These are phyloP conservation scores for Lepidium aucheri DNA, from an alignment of 345 rosid genomes.

Conservation along the genomic window DNA sequence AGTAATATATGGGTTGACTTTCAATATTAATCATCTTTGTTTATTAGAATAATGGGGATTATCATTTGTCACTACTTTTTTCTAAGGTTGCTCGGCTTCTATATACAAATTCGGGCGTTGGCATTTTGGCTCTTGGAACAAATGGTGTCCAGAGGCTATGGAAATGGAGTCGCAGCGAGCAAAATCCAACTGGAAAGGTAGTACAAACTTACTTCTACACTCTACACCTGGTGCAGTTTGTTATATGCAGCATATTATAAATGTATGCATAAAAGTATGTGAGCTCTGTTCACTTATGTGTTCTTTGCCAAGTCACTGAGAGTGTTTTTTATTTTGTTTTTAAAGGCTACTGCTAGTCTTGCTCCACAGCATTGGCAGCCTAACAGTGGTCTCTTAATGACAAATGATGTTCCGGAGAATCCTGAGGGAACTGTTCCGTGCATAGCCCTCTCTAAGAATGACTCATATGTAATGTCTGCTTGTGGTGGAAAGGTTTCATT, in stretches of 20 bases:
- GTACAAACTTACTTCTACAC: neutral
- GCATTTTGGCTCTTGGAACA: conserved; percentile 39
- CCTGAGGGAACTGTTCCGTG: conserved; percentile 46
- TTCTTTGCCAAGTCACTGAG: neutral
- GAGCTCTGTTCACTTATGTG: neutral
- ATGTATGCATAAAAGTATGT: neutral
- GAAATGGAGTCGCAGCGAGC: conserved; percentile 51
- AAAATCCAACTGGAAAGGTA: conserved; percentile 47
- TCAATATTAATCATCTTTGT: neutral
- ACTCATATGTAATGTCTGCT: conserved; percentile 59
- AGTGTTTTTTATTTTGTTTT: neutral
- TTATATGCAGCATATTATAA: neutral
- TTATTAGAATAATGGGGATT: neutral
- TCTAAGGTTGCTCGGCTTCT: conserved; percentile 47
- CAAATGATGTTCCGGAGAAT: conserved; percentile 62
- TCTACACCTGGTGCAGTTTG: neutral
- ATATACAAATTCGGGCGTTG: conserved; percentile 46
- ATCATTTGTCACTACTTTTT: neutral
- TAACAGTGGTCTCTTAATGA: conserved; percentile 62
- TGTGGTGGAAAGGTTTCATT: conserved; percentile 49
- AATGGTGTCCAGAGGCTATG: conserved; percentile 50
- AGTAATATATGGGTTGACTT: neutral
- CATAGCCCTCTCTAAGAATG: conserved; percentile 54
- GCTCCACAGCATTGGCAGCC: conserved; percentile 78
- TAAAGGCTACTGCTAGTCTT: conserved; percentile 56